Evolutionary conservation across 805 yeast species (phyloP).

Genomic region (Pichia membranifaciens): DNA sequence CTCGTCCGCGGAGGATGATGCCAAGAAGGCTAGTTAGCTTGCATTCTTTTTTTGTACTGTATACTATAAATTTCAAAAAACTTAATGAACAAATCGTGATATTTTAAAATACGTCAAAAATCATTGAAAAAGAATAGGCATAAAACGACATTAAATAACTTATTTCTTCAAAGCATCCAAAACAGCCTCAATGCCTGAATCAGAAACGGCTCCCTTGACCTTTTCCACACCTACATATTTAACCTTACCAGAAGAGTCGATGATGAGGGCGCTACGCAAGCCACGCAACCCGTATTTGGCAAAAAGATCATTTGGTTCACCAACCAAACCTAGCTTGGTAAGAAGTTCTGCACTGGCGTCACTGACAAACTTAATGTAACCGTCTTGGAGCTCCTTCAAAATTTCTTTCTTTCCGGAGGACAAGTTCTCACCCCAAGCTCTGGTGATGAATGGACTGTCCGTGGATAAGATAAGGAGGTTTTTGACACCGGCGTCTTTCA

Average conservation of each 20-base stretch:
- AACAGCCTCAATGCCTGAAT: constrained; percentile 15
- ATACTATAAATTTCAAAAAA: no score
- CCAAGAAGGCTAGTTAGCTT: no score
- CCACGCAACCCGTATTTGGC: constrained; percentile 15
- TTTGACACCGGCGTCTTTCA: constrained; percentile 37
- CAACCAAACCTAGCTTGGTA: constrained; percentile 8
- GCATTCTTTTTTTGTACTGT: no score
- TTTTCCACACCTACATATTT: constrained; percentile 39
- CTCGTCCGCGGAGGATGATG: no score
- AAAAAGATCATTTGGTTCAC: constrained; percentile 11
- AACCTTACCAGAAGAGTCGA: constrained; percentile 36
- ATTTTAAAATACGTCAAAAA: no score
- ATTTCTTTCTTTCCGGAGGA: constrained; percentile 27
- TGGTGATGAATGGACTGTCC: constrained; percentile 37
- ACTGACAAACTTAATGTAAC: constrained; percentile 39
- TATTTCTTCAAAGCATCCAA: constrained; percentile 1
- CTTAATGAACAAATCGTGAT: no score
- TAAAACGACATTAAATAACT: no score
- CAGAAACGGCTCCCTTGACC: constrained; percentile 25
- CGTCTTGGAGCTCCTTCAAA: constrained; percentile 1
- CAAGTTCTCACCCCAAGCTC: constrained; percentile 45
- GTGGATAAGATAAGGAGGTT: constrained; percentile 35
- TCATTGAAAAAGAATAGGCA: no score
- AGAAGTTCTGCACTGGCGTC: constrained; percentile 43
- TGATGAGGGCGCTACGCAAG: constrained; percentile 63